These are phyloP conservation scores for Fusarium algeriense DNA, from an alignment of 2,329 filamentous ascomycete genomes.

Conservation along the genomic window DNA sequence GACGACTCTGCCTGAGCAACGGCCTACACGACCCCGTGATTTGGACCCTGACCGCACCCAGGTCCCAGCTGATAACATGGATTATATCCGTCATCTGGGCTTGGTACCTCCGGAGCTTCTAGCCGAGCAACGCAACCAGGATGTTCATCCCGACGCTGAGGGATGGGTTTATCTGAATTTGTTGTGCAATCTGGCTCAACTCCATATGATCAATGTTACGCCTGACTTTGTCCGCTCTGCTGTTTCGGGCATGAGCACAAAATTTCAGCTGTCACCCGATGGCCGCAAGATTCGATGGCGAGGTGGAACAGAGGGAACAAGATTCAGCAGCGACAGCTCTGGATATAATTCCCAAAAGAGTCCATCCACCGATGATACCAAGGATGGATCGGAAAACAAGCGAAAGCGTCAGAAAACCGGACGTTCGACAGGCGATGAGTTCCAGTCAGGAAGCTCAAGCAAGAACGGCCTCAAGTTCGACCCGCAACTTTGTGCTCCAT, in stretches of 20 bases:
- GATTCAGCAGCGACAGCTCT: constrained; percentile 73
- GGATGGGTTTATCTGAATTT: constrained; percentile 89
- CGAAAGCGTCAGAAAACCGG: constrained; percentile 62
- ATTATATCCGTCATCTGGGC: constrained; percentile 82
- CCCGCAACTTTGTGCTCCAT: constrained; percentile 54
- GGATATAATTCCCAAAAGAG: constrained; percentile 62
- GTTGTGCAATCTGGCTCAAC: constrained; percentile 82
- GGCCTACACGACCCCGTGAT: constrained; percentile 81
- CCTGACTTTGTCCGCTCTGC: constrained; percentile 81
- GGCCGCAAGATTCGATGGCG: constrained; percentile 85
- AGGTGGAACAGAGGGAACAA: constrained; percentile 74
- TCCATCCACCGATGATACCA: constrained; percentile 63
- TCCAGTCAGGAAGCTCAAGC: constrained; percentile 51
- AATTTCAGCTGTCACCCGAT: constrained; percentile 82
- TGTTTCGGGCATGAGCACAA: constrained; percentile 75
- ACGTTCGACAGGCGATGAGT: constrained; percentile 52
- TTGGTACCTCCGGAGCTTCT: constrained; percentile 70
- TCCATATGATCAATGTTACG: constrained; percentile 88
- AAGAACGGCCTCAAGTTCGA: constrained; percentile 58
- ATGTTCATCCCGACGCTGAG: constrained; percentile 72
- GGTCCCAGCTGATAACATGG: constrained; percentile 80
- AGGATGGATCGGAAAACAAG: constrained; percentile 58
- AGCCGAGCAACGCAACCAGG: constrained; percentile 55
- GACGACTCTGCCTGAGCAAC: constrained; percentile 70
- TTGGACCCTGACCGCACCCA: constrained; percentile 83